Percentiles rank a stretch among this genome's conserved stretches.
Conservation (phyloP, 495 filamentous ascomycete genomes). For the Neurospora tetraspora region DNA sequence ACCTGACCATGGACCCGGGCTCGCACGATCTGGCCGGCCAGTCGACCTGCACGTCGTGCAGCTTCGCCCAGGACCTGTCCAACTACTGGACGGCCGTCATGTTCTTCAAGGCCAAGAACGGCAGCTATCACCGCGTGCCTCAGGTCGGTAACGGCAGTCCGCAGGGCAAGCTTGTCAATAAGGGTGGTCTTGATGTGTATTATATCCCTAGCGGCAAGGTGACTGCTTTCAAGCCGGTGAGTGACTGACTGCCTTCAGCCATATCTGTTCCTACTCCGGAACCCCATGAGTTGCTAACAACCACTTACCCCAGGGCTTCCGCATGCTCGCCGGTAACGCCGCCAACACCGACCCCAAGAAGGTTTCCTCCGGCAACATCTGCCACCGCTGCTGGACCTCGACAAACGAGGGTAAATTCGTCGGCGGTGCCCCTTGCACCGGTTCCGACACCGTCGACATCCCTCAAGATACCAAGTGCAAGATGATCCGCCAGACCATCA, state of each 20-base stretch:
- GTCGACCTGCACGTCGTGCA: constrained; percentile 64
- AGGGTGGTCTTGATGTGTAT: constrained; percentile 44
- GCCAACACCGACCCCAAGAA: constrained; percentile 38
- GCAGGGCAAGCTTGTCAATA: constrained; percentile 57
- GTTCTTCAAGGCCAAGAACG: constrained; percentile 61
- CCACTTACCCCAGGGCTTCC: constrained; percentile 40
- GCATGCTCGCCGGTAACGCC: constrained; percentile 40
- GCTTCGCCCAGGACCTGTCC: constrained; percentile 57
- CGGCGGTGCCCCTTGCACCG: constrained; percentile 37
- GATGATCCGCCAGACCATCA: constrained; percentile 49
- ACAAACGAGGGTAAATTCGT: constrained; percentile 35
- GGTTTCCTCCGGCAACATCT: constrained; percentile 43
- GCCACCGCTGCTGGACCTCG: constrained; percentile 45
- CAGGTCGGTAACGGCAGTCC: constrained; percentile 51
- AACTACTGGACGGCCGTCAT: constrained; percentile 75
- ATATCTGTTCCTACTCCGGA: constrained; percentile 10
- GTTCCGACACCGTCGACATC: constrained; percentile 46
- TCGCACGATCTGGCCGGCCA: constrained; percentile 38
- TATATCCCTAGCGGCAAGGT: constrained; percentile 37
- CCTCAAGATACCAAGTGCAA: constrained; percentile 40
- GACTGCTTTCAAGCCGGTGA: constrained; percentile 47
- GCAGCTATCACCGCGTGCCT: constrained; percentile 56
- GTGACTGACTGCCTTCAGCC: constrained; percentile 11
- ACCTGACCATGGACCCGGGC: constrained; percentile 54
- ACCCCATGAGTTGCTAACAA: neutral